Evolutionary conservation across 2,329 filamentous ascomycete genomes (phyloP), one percentile per base, ranked within the genome.

Genomic region (Apiospora aurea): DNA sequence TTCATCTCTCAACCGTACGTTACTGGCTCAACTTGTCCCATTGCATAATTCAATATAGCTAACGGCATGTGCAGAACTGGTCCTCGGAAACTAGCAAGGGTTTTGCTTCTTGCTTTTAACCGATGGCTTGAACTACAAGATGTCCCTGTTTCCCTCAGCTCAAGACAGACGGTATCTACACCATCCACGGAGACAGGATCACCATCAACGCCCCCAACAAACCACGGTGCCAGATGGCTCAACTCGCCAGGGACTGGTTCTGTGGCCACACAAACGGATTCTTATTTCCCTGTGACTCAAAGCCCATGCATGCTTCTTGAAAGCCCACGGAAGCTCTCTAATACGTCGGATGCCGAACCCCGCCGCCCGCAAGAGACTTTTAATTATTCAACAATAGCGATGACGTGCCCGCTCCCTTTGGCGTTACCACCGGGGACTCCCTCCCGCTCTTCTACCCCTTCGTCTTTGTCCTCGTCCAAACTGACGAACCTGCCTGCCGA

Each of bases 1-100:
- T 69, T 69, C 47, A 69, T 69, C 11, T 47, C 43, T 4, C 43
- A 49, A 29, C 68, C 68, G 68, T 69, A 38, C 21, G 68, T 57
- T 38, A 0, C 18, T 16, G 13, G 1, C 26, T 26, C 18, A 10
- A 2, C 46, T 1, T 24, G 5, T 24, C 10, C 64, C 21, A 10
- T n/a, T 3, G 16, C 16, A 2, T 11, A 24, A 1, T n/a, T 49
- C 7, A 11, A 18, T 26, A 26, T 2, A 7, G 5, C 38, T 26
- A 16, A n/a, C 1, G 14, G 16, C 24, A 11, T 29, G 5, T 4
- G 21, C 46, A 69, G 46, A 4, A 51, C 46, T 38, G 68, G 68
- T 18, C 26, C 68, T 24, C 46, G 68, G n/a, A 69, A 69, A 21
- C 43, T 69, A 2, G 68, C 68, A 3, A 41, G 34, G 14, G 13